phyloP scores from a whole-genome alignment of 768 basidiomycete genomes.

The Rhodosporidiobolus odoratus region DNA sequence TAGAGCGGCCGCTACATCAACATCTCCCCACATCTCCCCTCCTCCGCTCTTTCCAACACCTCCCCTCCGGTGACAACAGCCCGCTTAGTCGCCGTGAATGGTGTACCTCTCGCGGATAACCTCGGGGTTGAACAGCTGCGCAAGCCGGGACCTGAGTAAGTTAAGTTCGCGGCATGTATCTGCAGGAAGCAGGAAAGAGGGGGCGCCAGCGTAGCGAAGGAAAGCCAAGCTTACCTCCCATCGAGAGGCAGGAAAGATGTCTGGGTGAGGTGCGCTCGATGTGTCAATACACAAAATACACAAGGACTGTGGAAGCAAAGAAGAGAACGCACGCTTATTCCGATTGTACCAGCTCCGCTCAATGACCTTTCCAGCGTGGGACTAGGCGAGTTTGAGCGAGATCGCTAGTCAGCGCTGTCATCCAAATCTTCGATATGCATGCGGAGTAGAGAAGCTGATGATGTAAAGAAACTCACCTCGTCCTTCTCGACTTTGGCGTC shows the following conservation, averaged over 20 bases:
- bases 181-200: not conserved
- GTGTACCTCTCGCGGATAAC: slow-evolving; percentile 32
- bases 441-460: not conserved
- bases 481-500: slow-evolving; percentile 97
- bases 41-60: not conserved
- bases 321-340: slow-evolving; percentile 65
- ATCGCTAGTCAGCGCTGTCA: not conserved
- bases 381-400: slow-evolving; percentile 32
- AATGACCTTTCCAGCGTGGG: slow-evolving; percentile 94
- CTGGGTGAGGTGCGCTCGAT: not conserved
- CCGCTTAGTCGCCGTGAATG: slow-evolving; percentile 20
- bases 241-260: slow-evolving; percentile 38
- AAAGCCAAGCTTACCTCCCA: slow-evolving; percentile 28
- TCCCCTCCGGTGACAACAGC: not conserved
- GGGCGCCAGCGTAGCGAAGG: no score
- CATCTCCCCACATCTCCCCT: not conserved
- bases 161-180: not conserved
- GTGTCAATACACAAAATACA: not conserved
- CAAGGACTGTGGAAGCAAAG: not conserved
- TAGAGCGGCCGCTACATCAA: no score
- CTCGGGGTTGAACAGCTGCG: slow-evolving; percentile 37
- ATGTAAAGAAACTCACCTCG: slow-evolving; percentile 56
- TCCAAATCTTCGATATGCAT: not conserved
- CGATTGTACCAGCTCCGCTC: slow-evolving; percentile 92
- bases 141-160: not conserved